Percentiles rank a stretch among this genome's conserved stretches.
These are phyloP conservation scores for Russula brevipes DNA, from an alignment of 768 basidiomycete genomes.

Conservation along the genomic window DNA sequence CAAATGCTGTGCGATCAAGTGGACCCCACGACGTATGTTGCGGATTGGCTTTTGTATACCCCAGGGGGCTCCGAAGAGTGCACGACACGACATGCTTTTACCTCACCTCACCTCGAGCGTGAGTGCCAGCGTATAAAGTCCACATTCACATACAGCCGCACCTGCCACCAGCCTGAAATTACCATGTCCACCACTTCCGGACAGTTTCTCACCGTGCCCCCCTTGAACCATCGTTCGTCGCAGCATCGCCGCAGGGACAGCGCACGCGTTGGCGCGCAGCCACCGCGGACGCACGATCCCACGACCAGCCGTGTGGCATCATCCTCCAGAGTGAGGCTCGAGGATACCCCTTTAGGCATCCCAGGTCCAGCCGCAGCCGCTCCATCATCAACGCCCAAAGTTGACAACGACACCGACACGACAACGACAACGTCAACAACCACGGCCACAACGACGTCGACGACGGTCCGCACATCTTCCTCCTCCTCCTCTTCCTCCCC, in stretches of 20 bases:
- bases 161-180: not conserved
- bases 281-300: not conserved
- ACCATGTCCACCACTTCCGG: conserved; percentile 15
- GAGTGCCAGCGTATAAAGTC: conserved; percentile 13
- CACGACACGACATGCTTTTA: conserved; percentile 14
- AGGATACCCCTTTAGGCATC: conserved; percentile 17
- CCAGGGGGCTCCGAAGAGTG: not conserved
- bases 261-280: not conserved
- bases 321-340: conserved; percentile 18
- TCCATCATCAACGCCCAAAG: not conserved
- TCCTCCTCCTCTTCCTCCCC: not conserved
- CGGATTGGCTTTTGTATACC: not conserved
- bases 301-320: conserved; percentile 1
- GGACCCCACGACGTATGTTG: not conserved
- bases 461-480: not conserved
- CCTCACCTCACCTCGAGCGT: conserved; percentile 12
- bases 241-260: conserved; percentile 9
- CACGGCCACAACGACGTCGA: too few species aligned
- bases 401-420: not conserved
- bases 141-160: not conserved
- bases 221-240: conserved; percentile 5
- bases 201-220: conserved; percentile 17
- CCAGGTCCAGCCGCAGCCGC: not conserved
- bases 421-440: not conserved
- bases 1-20: conserved; percentile 18